A percentile compares a stretch with the other conserved stretches of the same genome.
These are phyloP conservation scores for Calonectria leucothoes DNA, from an alignment of 2,329 filamentous ascomycete species.

Conservation along the genomic window DNA sequence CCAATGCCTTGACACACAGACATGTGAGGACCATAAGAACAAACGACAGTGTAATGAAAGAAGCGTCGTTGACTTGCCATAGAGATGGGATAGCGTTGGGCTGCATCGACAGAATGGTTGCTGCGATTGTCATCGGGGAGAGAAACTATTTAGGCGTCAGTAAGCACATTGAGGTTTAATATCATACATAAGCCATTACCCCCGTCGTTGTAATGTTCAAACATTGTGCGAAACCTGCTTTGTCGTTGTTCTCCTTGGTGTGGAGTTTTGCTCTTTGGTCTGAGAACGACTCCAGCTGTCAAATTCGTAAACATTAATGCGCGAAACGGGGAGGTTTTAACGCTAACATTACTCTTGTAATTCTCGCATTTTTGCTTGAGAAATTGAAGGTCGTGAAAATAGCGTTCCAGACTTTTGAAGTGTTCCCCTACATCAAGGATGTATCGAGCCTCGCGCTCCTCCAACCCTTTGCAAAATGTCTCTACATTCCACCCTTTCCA, in stretches of 20 bases:
- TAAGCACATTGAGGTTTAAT: neutral
- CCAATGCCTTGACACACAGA: too few species aligned
- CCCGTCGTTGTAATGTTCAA: neutral
- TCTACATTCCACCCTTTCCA: neutral
- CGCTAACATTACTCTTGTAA: neutral
- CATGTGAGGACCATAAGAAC: neutral
- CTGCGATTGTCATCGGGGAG: neutral
- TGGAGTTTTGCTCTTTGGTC: neutral
- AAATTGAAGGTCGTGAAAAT: neutral
- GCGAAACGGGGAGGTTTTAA: neutral
- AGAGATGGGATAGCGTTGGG: neutral
- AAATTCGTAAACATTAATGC: neutral
- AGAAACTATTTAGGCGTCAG: neutral
- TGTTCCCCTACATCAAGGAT: neutral
- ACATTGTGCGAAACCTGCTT: neutral
- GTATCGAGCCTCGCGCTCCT: neutral
- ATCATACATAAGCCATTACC: neutral
- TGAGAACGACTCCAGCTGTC: neutral
- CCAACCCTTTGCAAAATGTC: neutral
- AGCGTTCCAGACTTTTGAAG: neutral
- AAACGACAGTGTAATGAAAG: neutral
- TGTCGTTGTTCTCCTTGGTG: neutral
- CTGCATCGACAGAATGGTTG: neutral
- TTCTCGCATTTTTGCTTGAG: neutral
- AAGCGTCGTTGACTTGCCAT: neutral